Percentiles rank a stretch among this genome's conserved stretches.
Conservation (phyloP, 805 yeast genomes). For the Suhomyces xylopsoci region DNA sequence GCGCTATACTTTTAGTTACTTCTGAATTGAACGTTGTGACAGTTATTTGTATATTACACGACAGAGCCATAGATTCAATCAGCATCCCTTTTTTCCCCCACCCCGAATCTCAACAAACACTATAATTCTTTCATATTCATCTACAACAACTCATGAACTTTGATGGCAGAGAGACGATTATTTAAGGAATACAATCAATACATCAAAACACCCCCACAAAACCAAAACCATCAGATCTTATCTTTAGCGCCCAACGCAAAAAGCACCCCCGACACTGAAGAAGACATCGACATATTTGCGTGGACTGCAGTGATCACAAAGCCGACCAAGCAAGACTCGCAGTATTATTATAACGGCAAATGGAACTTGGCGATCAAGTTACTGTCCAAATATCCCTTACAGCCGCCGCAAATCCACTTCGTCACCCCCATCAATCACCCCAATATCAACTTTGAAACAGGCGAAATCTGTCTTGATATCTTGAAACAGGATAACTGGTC, state of each 20-base stretch:
- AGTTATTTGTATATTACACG: neutral
- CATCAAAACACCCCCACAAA: slow-evolving; percentile 23
- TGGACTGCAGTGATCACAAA: slow-evolving; percentile 57
- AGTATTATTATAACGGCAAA: slow-evolving; percentile 47
- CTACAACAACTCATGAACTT: neutral
- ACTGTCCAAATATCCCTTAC: slow-evolving; percentile 50
- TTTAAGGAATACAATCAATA: slow-evolving; percentile 38
- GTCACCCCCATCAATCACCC: slow-evolving; percentile 41
- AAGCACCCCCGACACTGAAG: slow-evolving; percentile 12
- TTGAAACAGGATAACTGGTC: slow-evolving; percentile 59
- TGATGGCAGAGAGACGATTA: slow-evolving; percentile 41
- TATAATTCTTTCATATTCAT: too few species aligned
- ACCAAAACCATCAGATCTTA: slow-evolving; percentile 36
- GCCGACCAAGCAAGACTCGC: slow-evolving; percentile 43
- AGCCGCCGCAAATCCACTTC: slow-evolving; percentile 58
- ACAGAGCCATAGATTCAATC: neutral
- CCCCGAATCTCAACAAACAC: neutral
- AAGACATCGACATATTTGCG: slow-evolving; percentile 34
- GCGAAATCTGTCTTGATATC: slow-evolving; percentile 71
- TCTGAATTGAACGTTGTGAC: neutral
- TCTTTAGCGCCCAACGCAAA: slow-evolving; percentile 41
- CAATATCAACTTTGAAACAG: slow-evolving; percentile 43
- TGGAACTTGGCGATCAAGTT: slow-evolving; percentile 51
- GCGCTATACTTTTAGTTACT: neutral
- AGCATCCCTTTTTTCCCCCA: neutral